phyloP scores from a whole-genome alignment of 441 rosid species.

The Aquilaria agallochum region DNA sequence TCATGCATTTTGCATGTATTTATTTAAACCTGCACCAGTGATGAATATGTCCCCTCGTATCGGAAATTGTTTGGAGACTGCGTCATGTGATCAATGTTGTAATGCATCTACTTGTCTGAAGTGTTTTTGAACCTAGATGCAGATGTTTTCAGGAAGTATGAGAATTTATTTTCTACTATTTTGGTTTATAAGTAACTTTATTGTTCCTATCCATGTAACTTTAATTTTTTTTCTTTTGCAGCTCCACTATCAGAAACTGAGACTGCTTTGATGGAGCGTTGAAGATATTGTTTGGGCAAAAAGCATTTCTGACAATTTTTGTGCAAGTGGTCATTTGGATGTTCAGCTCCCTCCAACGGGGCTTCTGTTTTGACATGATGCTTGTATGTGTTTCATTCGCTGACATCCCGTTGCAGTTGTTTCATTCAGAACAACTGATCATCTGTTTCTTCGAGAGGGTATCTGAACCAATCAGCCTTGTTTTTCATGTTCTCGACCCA shows the following conservation, averaged over 20 bases:
- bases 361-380: constrained; percentile 22
- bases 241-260: constrained; percentile 98
- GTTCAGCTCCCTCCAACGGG: constrained; percentile 25
- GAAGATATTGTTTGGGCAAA: constrained; percentile 23
- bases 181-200: too few species aligned
- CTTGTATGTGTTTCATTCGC: constrained; percentile 10
- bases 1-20: too few species aligned
- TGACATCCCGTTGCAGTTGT: constrained; percentile 1
- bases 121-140: too few species aligned
- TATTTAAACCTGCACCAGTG: too few species aligned
- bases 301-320: constrained; percentile 17
- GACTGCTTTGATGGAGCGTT: constrained; percentile 90
- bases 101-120: too few species aligned
- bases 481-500: constrained; percentile 13
- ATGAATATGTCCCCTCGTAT: too few species aligned
- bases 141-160: too few species aligned
- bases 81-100: too few species aligned
- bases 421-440: constrained; percentile 11
- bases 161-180: too few species aligned
- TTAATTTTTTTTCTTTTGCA: constrained; percentile 31
- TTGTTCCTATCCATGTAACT: too few species aligned
- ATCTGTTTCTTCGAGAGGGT: constrained; percentile 13
- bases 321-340: constrained; percentile 19
- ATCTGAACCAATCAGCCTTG: constrained; percentile 7
- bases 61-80: too few species aligned